phyloP scores from a whole-genome alignment of 2,329 filamentous ascomycete genomes.

The Venturiaceae sp. region DNA sequence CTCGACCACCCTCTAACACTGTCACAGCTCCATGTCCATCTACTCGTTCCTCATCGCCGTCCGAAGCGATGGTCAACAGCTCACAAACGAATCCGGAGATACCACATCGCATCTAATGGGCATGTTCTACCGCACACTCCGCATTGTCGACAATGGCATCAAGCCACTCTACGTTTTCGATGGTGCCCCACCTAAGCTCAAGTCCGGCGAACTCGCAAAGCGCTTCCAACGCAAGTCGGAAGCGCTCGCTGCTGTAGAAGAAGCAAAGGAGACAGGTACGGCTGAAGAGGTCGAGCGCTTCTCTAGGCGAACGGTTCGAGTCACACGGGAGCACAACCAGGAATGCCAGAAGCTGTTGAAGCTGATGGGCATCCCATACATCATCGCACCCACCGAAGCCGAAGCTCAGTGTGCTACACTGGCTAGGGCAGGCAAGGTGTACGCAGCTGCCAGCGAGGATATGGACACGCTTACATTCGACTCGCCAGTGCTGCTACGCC shows the following conservation, averaged over 20 bases:
- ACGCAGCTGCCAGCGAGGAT: conserved; percentile 92
- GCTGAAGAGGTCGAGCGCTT: conserved; percentile 98
- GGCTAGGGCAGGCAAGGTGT: conserved; percentile 87
- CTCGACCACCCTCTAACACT: not conserved
- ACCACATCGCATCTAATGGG: conserved; percentile 98
- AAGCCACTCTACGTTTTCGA: conserved; percentile 98
- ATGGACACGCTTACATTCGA: conserved; percentile 99
- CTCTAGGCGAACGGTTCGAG: conserved; percentile 80
- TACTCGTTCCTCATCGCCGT: conserved; percentile 98
- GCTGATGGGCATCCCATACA: conserved; percentile 93
- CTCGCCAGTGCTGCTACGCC: conserved; percentile 77
- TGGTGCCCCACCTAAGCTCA: conserved; percentile 91
- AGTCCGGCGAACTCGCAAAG: conserved; percentile 93
- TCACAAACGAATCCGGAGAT: conserved; percentile 89
- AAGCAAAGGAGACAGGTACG: conserved; percentile 94
- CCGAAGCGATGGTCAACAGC: conserved; percentile 89
- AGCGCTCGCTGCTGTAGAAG: conserved; percentile 80
- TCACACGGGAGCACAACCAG: conserved; percentile 92
- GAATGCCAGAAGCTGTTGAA: conserved; percentile 87
- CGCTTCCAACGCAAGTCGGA: conserved; percentile 92
- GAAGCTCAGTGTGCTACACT: conserved; percentile 93
- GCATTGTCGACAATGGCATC: conserved; percentile 97
- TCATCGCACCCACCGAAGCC: conserved; percentile 91
- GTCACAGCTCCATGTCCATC: conserved; percentile 81
- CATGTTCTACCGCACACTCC: conserved; percentile 97